Conservation (phyloP, 139 green algal genomes). For the Chlamydomonas applanata region DNA sequence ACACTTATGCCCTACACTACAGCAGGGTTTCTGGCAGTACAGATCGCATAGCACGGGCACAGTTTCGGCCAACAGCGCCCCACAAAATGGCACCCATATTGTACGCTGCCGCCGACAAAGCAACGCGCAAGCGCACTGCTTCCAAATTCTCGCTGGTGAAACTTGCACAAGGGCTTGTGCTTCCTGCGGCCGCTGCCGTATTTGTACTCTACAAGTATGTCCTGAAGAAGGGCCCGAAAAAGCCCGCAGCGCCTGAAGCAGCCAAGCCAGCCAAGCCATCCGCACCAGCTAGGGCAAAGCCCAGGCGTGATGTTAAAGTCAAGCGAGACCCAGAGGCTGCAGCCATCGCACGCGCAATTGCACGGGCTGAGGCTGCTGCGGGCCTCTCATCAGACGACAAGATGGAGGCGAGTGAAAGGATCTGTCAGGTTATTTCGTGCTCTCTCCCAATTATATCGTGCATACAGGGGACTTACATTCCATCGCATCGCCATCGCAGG, state of each 20-base stretch:
- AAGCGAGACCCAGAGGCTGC: neutral
- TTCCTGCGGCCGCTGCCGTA: slow-evolving; percentile 3
- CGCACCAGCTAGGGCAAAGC: neutral
- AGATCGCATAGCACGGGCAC: too few relatives aligned
- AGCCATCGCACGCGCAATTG: neutral
- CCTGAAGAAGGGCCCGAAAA: slow-evolving; percentile 10
- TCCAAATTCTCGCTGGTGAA: neutral
- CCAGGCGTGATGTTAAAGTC: neutral
- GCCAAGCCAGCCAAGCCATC: slow-evolving; percentile 3
- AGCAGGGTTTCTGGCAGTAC: neutral
- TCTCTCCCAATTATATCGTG: too few relatives aligned
- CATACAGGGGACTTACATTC: too few relatives aligned
- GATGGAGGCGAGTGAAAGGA: slow-evolving; percentile 6
- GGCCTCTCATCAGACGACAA: slow-evolving; percentile 17
- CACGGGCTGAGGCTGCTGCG: neutral
- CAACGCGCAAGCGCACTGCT: neutral
- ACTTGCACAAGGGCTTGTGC: slow-evolving; percentile 1
- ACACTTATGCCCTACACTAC: neutral
- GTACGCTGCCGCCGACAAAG: neutral
- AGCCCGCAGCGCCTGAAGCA: neutral
- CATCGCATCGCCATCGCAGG: slow-evolving; percentile 10
- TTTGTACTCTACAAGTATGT: slow-evolving; percentile 8
- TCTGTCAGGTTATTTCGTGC: slow-evolving; percentile 5
- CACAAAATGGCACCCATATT: neutral
- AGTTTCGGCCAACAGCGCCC: too few relatives aligned